Percentiles rank a stretch among this genome's conserved stretches.
Conservation (phyloP, 495 filamentous ascomycete species). For the Podospora fimiseda region DNA sequence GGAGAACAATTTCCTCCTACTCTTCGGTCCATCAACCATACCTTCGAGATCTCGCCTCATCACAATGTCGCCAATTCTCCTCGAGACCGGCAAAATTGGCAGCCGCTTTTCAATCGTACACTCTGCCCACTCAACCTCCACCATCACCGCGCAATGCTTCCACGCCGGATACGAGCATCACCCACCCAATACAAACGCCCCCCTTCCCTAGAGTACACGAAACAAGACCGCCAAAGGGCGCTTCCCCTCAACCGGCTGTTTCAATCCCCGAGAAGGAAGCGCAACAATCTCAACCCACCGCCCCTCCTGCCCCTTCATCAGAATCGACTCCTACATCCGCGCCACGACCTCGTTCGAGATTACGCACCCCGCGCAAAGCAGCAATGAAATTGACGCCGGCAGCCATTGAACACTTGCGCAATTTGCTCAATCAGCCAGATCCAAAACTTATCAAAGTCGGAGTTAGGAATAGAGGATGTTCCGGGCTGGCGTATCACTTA, state of each 20-base stretch:
- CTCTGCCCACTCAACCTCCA: constrained; percentile 53
- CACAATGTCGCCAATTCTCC: constrained; percentile 49
- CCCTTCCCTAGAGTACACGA: constrained; percentile 45
- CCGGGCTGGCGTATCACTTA: constrained; percentile 87
- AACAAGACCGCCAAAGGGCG: constrained; percentile 41
- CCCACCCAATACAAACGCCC: constrained; percentile 36
- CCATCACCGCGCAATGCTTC: constrained; percentile 61
- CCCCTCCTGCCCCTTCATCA: neutral
- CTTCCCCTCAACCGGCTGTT: constrained; percentile 8
- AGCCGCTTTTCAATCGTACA: constrained; percentile 69
- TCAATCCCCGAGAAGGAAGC: constrained; percentile 55
- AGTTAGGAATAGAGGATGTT: constrained; percentile 93
- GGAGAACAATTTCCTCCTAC: constrained; percentile 10
- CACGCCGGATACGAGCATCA: constrained; percentile 63
- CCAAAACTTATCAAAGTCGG: constrained; percentile 91
- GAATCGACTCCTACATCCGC: constrained; percentile 10
- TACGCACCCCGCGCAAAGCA: constrained; percentile 75
- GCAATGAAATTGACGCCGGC: constrained; percentile 77
- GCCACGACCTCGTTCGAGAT: constrained; percentile 52
- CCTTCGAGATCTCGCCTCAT: constrained; percentile 44
- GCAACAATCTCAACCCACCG: constrained; percentile 48
- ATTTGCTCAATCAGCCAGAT: constrained; percentile 69
- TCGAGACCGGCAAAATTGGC: constrained; percentile 46
- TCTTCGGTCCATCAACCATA: constrained; percentile 23
- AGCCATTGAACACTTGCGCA: constrained; percentile 69